Conservation (phyloP, 2,329 filamentous ascomycete species). For the Arthrobotrys sphaeroides region DNA sequence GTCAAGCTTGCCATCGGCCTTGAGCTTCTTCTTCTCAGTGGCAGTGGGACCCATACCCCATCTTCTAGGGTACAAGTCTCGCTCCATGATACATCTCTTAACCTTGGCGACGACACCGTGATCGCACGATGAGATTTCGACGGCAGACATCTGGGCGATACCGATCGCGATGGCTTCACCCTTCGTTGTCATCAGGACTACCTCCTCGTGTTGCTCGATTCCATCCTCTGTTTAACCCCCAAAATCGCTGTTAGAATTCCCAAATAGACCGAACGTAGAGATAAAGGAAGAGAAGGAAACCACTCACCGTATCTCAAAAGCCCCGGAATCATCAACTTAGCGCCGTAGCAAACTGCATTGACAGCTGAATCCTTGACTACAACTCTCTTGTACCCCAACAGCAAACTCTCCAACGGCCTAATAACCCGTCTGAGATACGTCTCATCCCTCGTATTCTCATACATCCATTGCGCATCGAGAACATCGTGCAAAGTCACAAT, state of each 20-base stretch:
- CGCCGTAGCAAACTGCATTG: constrained; percentile 97
- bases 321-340: constrained; percentile 98
- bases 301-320: constrained; percentile 84
- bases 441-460: constrained; percentile 96
- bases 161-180: constrained; percentile 96
- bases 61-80: constrained; percentile 93
- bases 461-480: constrained; percentile 92
- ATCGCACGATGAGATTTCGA: constrained; percentile 95
- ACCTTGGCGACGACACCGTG: constrained; percentile 98
- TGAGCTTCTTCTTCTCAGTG: constrained; percentile 99
- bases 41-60: constrained; percentile 96
- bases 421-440: constrained; percentile 91
- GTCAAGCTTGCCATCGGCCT: constrained; percentile 96
- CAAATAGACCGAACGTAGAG: constrained; percentile 10
- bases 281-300: neutral
- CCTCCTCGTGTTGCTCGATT: constrained; percentile 94
- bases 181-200: constrained; percentile 98
- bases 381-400: constrained; percentile 93
- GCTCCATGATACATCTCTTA: constrained; percentile 99
- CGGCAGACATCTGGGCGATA: constrained; percentile 97
- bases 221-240: constrained; percentile 74
- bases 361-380: constrained; percentile 97
- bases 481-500: constrained; percentile 96
- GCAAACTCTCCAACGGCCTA: constrained; percentile 87
- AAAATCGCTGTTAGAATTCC: constrained; percentile 15